Evolutionary conservation across 208 protist species (phyloP), one percentile per base, ranked within the genome.

Genomic region (Leishmania aethiopica): DNA sequence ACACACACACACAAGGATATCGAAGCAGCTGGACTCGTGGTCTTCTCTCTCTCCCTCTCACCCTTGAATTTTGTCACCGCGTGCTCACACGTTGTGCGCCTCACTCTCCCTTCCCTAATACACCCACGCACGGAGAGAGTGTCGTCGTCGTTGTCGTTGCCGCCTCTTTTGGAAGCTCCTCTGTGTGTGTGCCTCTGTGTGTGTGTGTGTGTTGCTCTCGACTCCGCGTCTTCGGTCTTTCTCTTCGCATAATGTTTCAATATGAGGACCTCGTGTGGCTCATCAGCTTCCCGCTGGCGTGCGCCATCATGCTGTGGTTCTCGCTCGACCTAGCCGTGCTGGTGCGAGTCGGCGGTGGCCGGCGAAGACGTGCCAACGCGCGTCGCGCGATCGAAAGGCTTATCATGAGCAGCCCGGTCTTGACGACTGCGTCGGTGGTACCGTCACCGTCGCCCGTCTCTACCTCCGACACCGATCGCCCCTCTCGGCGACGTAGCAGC

Each of bases 271-370:
- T 93, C n/a, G 35, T 90, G 81, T 93, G 89, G 89, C 86, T 83
- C 35, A 88, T 90, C 78, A 89, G 83, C 57, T 93, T 93, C 69
- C 91, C 91, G 71, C 62, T 89, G 57, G 85, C 89, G 71, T 93
- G 89, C 59, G 86, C 81, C 66, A 72, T 92, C 62, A 87, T 89
- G 74, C 62, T 88, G 71, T 86, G 84, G 78, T 82, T 88, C 81
- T 97, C 94, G 8, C 91, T 97, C 35, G 88, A 84, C 32, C 77
- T 96, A 0, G 85, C 92, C 69, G 86, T 97, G 53, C 86, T 97
- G 55, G 88, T 91, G 49, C 89, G 92, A 35, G 86, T 90, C 22
- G 88, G 89, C 7, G 67, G 84, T 57, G 94, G 94, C 4, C 85
- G 91, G 1, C 83, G 85, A 35, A 88, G 87, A 19, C 89, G 93